Evolutionary conservation across 2,329 filamentous ascomycete species (phyloP).

Genomic region (Neonectria punicea): DNA sequence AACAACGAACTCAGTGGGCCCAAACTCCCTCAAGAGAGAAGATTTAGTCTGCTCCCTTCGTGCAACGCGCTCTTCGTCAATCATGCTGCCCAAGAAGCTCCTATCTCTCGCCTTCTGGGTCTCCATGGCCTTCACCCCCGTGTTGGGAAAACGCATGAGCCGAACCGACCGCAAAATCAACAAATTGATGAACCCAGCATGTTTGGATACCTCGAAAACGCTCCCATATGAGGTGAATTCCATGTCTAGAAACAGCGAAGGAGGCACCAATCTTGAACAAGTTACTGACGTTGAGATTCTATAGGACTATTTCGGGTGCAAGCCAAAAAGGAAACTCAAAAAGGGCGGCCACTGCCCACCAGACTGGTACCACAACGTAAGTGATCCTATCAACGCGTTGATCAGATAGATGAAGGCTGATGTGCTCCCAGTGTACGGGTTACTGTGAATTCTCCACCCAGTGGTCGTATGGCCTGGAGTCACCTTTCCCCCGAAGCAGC

Average conservation of each 20-base stretch:
- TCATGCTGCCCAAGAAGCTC: background rate
- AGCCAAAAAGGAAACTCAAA: background rate
- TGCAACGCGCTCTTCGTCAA: background rate
- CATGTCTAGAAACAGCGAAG: background rate
- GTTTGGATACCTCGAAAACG: background rate
- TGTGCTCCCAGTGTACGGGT: background rate
- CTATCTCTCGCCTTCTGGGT: background rate
- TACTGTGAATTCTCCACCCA: conserved; percentile 9
- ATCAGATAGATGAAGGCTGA: too few species aligned
- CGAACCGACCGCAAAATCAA: background rate
- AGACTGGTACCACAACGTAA: background rate
- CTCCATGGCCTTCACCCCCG: background rate
- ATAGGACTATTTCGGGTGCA: background rate
- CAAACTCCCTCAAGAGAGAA: background rate
- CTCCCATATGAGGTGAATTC: background rate
- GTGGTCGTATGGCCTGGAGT: conserved; percentile 13
- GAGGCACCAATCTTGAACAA: background rate
- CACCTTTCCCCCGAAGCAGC: conserved; percentile 3
- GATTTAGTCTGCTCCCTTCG: background rate
- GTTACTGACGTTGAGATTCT: background rate
- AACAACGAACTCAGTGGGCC: background rate
- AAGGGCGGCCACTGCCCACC: background rate
- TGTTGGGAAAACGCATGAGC: background rate
- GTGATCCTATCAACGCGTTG: background rate
- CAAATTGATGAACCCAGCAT: background rate